Evolutionary conservation across 75 land plant species (phyloP).

Genomic region (Selaginella moellendorffii): DNA sequence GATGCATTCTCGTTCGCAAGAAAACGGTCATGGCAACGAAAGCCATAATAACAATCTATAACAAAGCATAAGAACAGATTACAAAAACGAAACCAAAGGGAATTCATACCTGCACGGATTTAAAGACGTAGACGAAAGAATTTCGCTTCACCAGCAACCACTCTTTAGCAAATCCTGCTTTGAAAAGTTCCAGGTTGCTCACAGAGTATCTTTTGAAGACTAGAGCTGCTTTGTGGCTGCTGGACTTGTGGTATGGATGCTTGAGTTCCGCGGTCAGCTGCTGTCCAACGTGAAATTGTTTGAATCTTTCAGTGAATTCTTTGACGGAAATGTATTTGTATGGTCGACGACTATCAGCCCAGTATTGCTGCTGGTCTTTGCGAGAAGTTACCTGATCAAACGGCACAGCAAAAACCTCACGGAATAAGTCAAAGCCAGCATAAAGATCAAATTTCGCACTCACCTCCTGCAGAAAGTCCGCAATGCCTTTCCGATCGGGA

Average conservation of each 20-base stretch:
- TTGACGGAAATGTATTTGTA: conserved; percentile 43
- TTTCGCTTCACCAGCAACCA: conserved; percentile 26
- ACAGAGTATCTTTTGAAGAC: conserved; percentile 5
- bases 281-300: conserved; percentile 24
- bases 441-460: neutral
- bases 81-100: neutral
- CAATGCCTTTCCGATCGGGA: conserved; percentile 53
- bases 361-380: conserved; percentile 76
- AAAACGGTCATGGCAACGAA: conserved; percentile 43
- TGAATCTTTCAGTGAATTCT: conserved; percentile 38
- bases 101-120: conserved; percentile 26
- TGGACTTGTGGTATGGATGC: conserved; percentile 29
- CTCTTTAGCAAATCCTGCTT: conserved; percentile 22
- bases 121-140: conserved; percentile 25
- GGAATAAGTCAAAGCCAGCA: neutral
- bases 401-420: too few relatives aligned
- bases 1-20: conserved; percentile 42
- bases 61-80: neutral
- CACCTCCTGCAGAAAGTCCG: conserved; percentile 58
- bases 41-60: conserved; percentile 58
- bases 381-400: conserved; percentile 69
- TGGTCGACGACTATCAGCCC: conserved; percentile 24
- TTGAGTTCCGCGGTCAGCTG: conserved; percentile 29
- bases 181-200: conserved; percentile 23
- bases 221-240: conserved; percentile 14